Conservation (phyloP, 140 eudicot species). For the Ambrosia hybrid region DNA sequence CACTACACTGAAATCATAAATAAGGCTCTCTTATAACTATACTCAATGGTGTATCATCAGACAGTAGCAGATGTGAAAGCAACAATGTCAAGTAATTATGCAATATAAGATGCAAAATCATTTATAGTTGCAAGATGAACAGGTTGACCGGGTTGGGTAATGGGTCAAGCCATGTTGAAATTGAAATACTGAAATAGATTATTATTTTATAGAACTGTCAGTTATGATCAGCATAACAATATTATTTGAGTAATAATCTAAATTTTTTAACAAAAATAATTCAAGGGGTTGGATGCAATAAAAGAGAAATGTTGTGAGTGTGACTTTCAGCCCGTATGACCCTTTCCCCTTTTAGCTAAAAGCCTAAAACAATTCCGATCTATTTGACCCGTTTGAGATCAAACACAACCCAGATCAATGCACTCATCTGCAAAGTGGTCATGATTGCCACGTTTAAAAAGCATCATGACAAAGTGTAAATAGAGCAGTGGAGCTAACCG, state of each 20-base stretch:
- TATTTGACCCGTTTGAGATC: background rate
- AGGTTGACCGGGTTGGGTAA: background rate
- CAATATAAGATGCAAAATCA: background rate
- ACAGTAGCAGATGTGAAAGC: background rate
- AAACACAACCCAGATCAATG: background rate
- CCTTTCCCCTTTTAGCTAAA: background rate
- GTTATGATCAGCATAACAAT: background rate
- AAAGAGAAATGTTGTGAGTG: background rate
- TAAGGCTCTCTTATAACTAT: background rate
- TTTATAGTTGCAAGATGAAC: background rate
- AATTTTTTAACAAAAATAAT: background rate
- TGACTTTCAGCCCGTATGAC: background rate
- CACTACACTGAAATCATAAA: conserved; percentile 69
- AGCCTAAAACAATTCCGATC: background rate
- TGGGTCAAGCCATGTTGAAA: background rate
- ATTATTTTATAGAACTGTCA: background rate
- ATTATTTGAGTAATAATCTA: background rate
- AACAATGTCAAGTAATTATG: background rate
- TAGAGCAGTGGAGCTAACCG: conserved; percentile 57
- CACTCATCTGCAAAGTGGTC: background rate
- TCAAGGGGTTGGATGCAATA: background rate
- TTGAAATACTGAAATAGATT: background rate
- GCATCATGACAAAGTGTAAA: conserved; percentile 4
- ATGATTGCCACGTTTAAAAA: background rate
- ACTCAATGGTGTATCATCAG: background rate